phyloP scores from a whole-genome alignment of 768 basidiomycete species.

The Mycena maculata region DNA sequence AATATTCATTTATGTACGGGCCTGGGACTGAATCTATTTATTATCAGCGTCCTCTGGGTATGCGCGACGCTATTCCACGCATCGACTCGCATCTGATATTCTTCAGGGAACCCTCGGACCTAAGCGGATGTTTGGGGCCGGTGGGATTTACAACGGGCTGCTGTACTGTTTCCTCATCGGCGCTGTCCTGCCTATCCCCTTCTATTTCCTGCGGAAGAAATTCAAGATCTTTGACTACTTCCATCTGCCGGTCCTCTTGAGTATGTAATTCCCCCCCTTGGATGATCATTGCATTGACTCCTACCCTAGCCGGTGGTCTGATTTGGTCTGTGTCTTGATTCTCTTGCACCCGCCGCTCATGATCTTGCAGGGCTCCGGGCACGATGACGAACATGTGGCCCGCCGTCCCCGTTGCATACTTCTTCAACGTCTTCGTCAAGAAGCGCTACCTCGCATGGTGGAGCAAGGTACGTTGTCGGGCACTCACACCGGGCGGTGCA shows the following conservation, averaged over 20 bases:
- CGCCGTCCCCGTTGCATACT: conserved; percentile 35
- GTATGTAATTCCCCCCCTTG: too few relatives aligned
- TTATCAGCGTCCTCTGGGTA: too few relatives aligned
- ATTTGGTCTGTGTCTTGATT: background rate
- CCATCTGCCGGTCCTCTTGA: background rate
- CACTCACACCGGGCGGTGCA: background rate
- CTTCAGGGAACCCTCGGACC: too few relatives aligned
- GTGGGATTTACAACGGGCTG: too few relatives aligned
- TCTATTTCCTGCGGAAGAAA: background rate
- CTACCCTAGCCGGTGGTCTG: background rate
- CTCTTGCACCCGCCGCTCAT: background rate
- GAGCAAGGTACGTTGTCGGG: conserved; percentile 43
- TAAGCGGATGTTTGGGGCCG: too few relatives aligned
- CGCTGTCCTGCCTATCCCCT: too few relatives aligned
- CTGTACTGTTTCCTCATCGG: too few relatives aligned
- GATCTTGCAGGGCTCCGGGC: conserved; percentile 33
- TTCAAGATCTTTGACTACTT: background rate
- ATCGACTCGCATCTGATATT: too few relatives aligned
- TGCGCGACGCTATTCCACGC: too few relatives aligned
- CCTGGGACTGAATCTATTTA: too few relatives aligned
- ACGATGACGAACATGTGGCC: conserved; percentile 37
- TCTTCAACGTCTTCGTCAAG: conserved; percentile 43
- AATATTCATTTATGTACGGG: too few relatives aligned
- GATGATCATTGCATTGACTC: too few relatives aligned
- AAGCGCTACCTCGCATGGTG: conserved; percentile 42